Evolutionary conservation across 768 basidiomycete genomes (phyloP).

Genomic region (Galerina marginata): DNA sequence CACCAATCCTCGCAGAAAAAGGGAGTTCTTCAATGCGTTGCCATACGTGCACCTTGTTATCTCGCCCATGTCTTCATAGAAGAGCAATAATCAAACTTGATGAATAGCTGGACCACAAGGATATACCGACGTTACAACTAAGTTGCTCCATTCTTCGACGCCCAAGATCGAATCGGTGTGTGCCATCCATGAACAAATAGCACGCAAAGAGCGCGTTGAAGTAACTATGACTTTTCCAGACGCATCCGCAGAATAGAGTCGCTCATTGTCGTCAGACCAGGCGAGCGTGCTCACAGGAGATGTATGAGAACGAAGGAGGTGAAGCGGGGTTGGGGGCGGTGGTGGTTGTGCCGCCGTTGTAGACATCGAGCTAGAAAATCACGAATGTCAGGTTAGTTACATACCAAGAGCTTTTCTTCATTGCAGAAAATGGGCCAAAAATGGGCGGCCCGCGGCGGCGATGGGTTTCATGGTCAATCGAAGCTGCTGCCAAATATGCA

Average conservation of each 20-base stretch:
- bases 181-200: slow-evolving; percentile 76
- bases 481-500: slow-evolving; percentile 21
- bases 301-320: slow-evolving; percentile 77
- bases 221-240: slow-evolving; percentile 80
- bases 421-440: neutral
- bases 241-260: slow-evolving; percentile 87
- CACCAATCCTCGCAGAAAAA: slow-evolving; percentile 50
- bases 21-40: slow-evolving; percentile 50
- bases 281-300: slow-evolving; percentile 63
- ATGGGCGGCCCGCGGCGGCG: slow-evolving; percentile 8
- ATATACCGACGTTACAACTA: slow-evolving; percentile 76
- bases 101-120: slow-evolving; percentile 4
- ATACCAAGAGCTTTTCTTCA: neutral
- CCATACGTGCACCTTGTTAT: slow-evolving; percentile 88
- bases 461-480: neutral
- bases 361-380: neutral
- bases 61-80: slow-evolving; percentile 72
- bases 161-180: slow-evolving; percentile 81
- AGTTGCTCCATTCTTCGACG: slow-evolving; percentile 72
- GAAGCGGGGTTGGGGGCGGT: slow-evolving; percentile 64
- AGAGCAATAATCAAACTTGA: slow-evolving; percentile 7
- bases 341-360: slow-evolving; percentile 13
- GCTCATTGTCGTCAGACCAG: slow-evolving; percentile 74
- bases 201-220: slow-evolving; percentile 77
- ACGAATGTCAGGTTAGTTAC: no score